Evolutionary conservation across 257 asterid species (phyloP), one percentile per base, ranked within the genome.

Genomic region (Ilex aquifolium): DNA sequence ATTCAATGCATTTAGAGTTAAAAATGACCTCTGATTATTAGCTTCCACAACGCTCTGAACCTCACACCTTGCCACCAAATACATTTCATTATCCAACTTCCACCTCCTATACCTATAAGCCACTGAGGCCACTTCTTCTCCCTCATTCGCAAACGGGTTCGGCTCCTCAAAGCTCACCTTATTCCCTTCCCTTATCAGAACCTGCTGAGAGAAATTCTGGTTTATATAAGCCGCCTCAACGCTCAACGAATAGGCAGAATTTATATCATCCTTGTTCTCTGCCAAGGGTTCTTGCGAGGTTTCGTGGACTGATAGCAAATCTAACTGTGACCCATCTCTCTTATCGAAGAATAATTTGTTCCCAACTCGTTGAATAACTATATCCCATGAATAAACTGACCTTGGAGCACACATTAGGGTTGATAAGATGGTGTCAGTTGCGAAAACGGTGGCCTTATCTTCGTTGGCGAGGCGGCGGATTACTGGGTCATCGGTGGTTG

Each of bases 201-300:
- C 97, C 84, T 93, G 99, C 73, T 93, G 99, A 0, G 99, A 93
- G 59, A 93, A 93, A 73, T 88, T 90, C 82, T 90, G 99, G 62
- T 93, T 93, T 36, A 93, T 88, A 56, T 78, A 87, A 0, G 99
- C 99, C 27, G 99, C 99, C 72, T 93, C 99, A 0, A 93, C 89
- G 30, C 97, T 86, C 68, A 93, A 60, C 0, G 97, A 88, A 64
- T 87, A 84, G 4, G 88, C 85, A 1, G 99, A 93, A 49, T 93
- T 93, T 6, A 93, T 93, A 63, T 93, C 99, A 4, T 93, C 99
- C 80, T 93, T 93, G 15, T 71, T 72, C 73, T 93, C 99, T 16
- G 99, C 96, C 76, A 93, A 79, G 3, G 99, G 95, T 60, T 93
- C 99, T 72, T 93, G 99, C 0, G 96, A 85, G 0, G 99, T 93